Evolutionary conservation across 2,329 filamentous ascomycete genomes (phyloP).

Genomic region (Colletotrichum orbiculare): DNA sequence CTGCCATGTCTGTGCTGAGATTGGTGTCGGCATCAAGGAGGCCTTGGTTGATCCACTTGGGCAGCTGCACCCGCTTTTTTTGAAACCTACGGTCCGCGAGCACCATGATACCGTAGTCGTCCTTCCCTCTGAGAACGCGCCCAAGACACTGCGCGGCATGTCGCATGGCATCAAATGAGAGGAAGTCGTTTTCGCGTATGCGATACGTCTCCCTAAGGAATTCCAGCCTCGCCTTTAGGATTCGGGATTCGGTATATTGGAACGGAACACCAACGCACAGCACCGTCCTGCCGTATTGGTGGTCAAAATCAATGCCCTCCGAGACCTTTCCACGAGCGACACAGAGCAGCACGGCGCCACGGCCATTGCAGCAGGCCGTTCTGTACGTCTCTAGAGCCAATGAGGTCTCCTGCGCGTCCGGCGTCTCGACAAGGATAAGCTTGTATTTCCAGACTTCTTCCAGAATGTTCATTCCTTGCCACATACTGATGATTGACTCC

Average conservation of each 20-base stretch:
- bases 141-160: constrained; percentile 97
- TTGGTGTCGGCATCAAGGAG: constrained; percentile 88
- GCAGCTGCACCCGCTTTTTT: constrained; percentile 89
- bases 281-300: constrained; percentile 96
- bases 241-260: constrained; percentile 98
- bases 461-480: constrained; percentile 98
- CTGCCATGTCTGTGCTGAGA: constrained; percentile 94
- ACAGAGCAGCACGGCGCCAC: constrained; percentile 91
- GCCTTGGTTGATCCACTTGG: constrained; percentile 95
- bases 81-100: constrained; percentile 93
- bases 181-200: constrained; percentile 95
- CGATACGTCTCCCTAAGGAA: constrained; percentile 97
- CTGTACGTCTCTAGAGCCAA: constrained; percentile 96
- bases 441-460: constrained; percentile 99
- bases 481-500: constrained; percentile 99
- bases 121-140: constrained; percentile 93
- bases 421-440: constrained; percentile 96
- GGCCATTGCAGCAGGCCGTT: constrained; percentile 96
- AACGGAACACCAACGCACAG: constrained; percentile 97
- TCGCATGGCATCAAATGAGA: constrained; percentile 99
- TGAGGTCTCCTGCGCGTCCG: constrained; percentile 96
- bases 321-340: constrained; percentile 97
- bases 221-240: constrained; percentile 93
- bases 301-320: constrained; percentile 98
- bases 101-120: constrained; percentile 99